phyloP scores from a whole-genome alignment of 179 eudicot species.

The Spergularia azorica region DNA sequence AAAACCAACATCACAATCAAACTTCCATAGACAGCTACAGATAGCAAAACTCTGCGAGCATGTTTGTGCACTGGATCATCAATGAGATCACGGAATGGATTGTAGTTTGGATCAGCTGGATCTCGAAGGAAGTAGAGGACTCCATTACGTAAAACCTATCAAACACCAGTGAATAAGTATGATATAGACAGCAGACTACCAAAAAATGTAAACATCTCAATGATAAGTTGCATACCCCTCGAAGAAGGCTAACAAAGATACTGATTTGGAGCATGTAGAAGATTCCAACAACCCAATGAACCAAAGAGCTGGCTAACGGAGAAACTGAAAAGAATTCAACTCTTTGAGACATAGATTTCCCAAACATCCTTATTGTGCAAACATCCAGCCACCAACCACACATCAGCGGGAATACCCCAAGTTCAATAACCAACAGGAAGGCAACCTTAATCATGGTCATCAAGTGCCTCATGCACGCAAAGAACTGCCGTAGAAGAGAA shows the following conservation, averaged over 20 bases:
- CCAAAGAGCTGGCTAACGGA: slow-evolving; percentile 88
- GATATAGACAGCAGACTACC: background rate
- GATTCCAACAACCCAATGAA: slow-evolving; percentile 97
- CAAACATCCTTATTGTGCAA: slow-evolving; percentile 94
- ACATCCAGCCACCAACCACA: slow-evolving; percentile 99
- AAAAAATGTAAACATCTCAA: slow-evolving; percentile 18
- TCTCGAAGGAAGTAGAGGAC: slow-evolving; percentile 97
- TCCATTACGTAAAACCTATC: slow-evolving; percentile 86
- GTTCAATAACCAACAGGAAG: slow-evolving; percentile 93
- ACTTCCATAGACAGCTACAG: slow-evolving; percentile 94
- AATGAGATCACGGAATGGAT: slow-evolving; percentile 94
- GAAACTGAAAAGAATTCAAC: slow-evolving; percentile 85
- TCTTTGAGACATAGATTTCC: slow-evolving; percentile 81
- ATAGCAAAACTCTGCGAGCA: slow-evolving; percentile 93
- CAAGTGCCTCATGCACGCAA: slow-evolving; percentile 90
- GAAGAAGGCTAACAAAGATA: slow-evolving; percentile 97
- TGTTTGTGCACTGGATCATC: slow-evolving; percentile 99
- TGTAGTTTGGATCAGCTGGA: slow-evolving; percentile 99
- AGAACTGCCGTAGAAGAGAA: slow-evolving; percentile 82
- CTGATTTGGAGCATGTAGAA: slow-evolving; percentile 96
- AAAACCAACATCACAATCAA: slow-evolving; percentile 94
- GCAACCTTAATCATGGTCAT: slow-evolving; percentile 97
- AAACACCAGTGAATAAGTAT: slow-evolving; percentile 11
- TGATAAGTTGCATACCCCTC: slow-evolving; percentile 67
- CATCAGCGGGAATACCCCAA: slow-evolving; percentile 96